Evolutionary conservation across 768 basidiomycete genomes (phyloP).

Genomic region (Infundibulicybe gibba): DNA sequence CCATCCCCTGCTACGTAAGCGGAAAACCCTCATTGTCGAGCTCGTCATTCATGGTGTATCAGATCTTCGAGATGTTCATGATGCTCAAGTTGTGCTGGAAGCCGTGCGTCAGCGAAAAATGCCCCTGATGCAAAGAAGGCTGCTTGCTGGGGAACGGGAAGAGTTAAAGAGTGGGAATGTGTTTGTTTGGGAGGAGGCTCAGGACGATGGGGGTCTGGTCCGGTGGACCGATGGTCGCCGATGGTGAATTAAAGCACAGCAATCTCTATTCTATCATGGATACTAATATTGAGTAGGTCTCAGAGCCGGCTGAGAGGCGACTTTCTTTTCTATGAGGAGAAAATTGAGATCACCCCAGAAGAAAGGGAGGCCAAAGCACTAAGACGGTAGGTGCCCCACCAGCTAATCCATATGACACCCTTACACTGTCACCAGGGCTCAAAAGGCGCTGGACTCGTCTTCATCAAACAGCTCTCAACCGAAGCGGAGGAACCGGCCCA

Average conservation of each 20-base stretch:
- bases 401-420: slow-evolving; percentile 2
- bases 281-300: slow-evolving; percentile 44
- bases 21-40: neutral
- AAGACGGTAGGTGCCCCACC: slow-evolving; percentile 44
- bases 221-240: slow-evolving; percentile 82
- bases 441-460: slow-evolving; percentile 57
- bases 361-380: slow-evolving; percentile 78
- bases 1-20: slow-evolving; percentile 46
- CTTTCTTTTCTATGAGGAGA: slow-evolving; percentile 82
- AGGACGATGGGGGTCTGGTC: slow-evolving; percentile 64
- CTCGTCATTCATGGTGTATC: neutral
- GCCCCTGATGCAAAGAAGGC: slow-evolving; percentile 66
- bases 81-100: slow-evolving; percentile 74
- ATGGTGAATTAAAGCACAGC: slow-evolving; percentile 41
- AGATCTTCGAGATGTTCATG: slow-evolving; percentile 80
- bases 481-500: slow-evolving; percentile 72
- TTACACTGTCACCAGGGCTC: slow-evolving; percentile 37
- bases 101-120: slow-evolving; percentile 69
- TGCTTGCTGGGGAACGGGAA: slow-evolving; percentile 68
- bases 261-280: slow-evolving; percentile 1
- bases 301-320: slow-evolving; percentile 83
- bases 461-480: slow-evolving; percentile 55
- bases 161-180: slow-evolving; percentile 70
- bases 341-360: slow-evolving; percentile 76
- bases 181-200: slow-evolving; percentile 86